phyloP scores from a whole-genome alignment of 129 eudicot genomes.

The Smallanthus sonchifolius region DNA sequence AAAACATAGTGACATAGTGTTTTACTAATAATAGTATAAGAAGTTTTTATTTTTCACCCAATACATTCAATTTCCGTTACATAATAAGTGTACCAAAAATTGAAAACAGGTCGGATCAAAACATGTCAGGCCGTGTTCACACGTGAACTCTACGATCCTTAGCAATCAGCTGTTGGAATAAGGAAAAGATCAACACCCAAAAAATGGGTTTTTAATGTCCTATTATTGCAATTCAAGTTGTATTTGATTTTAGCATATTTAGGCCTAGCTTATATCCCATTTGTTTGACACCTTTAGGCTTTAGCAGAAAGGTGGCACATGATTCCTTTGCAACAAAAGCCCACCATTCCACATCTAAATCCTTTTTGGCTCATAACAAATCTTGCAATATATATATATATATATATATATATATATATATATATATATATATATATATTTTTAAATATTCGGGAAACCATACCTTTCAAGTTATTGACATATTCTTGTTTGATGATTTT shows the following conservation, averaged over 20 bases:
- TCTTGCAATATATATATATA: constrained; percentile 15
- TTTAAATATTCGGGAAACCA: constrained; percentile 6
- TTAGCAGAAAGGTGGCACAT: constrained; percentile 34
- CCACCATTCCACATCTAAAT: constrained; percentile 31
- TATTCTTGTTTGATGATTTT: background rate
- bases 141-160: background rate
- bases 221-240: constrained; percentile 15
- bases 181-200: background rate
- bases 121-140: background rate
- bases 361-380: constrained; percentile 17
- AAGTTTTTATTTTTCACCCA: background rate
- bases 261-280: constrained; percentile 28
- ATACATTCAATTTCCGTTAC: background rate
- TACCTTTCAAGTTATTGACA: constrained; percentile 5
- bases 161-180: background rate
- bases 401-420: no score
- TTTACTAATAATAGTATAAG: background rate
- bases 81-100: background rate
- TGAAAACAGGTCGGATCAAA: no score
- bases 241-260: constrained; percentile 11
- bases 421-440: constrained; percentile 1
- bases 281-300: constrained; percentile 23
- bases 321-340: constrained; percentile 42
- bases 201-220: background rate
- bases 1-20: no score